phyloP scores from a whole-genome alignment of 441 rosid species.

The Erodium texanum region DNA sequence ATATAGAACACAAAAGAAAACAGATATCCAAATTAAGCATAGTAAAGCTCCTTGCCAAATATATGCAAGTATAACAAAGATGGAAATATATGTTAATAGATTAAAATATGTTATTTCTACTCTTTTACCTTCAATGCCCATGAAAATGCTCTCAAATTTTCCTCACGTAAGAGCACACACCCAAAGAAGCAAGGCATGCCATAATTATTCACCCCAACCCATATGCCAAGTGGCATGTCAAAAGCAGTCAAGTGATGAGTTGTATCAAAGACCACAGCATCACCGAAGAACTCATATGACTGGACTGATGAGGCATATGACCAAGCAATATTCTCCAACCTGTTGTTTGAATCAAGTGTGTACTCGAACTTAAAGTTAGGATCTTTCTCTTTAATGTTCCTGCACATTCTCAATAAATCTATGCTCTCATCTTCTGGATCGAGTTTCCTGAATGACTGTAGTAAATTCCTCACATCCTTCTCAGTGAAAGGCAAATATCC shows the following conservation, averaged over 20 bases:
- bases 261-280: constrained; percentile 88
- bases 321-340: constrained; percentile 89
- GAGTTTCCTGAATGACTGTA: constrained; percentile 73
- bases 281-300: constrained; percentile 81
- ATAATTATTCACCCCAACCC: constrained; percentile 88
- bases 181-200: constrained; percentile 98
- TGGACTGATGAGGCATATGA: constrained; percentile 86
- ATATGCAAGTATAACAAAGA: not conserved
- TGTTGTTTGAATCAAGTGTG: constrained; percentile 53
- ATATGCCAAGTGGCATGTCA: constrained; percentile 94
- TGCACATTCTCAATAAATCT: constrained; percentile 82
- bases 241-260: constrained; percentile 82
- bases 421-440: constrained; percentile 84
- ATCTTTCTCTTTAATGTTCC: constrained; percentile 82
- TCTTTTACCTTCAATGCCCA: constrained; percentile 90
- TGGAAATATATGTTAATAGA: not conserved
- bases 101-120: constrained; percentile 6
- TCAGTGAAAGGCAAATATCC: constrained; percentile 93
- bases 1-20: constrained; percentile 13
- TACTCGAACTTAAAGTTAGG: constrained; percentile 80
- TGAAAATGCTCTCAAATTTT: constrained; percentile 64
- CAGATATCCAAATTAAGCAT: constrained; percentile 15
- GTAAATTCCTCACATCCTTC: constrained; percentile 90
- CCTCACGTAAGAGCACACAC: constrained; percentile 75
- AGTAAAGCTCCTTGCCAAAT: constrained; percentile 3